Evolutionary conservation across 805 yeast species (phyloP), one percentile per base, ranked within the genome.

Genomic region (Teunomyces gatunensis): DNA sequence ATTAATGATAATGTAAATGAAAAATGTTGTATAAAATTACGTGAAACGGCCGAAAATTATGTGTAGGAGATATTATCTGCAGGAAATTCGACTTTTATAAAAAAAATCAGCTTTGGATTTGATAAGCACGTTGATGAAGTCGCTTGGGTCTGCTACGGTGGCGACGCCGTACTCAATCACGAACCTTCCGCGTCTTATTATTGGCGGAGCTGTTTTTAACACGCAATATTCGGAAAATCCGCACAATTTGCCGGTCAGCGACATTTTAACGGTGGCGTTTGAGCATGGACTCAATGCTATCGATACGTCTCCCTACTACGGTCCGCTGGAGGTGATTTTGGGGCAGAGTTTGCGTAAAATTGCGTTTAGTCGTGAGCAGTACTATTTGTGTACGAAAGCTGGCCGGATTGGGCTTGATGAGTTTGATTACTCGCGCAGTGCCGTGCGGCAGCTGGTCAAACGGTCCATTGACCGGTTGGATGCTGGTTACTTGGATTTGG

Each of bases 221-320:
- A 74, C 80, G 18, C 95, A 86, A 60, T 91, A 89, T 72, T 80
- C 85, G 51, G 80, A 74, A 9, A 78, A 87, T 56, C 96, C 96
- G 0, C 71, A 73, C 30, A 57, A 68, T 0, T 54, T 88, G 36
- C 85, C 89, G 1, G 74, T 83, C 9, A 70, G 67, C 9, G 81
- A 79, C 0, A 77, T 91, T 43, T 54, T 91, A 17, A 60, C 69
- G 42, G 57, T 63, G 11, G 94, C 91, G 0, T 84, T 91, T 56
- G 66, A 71, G 17, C 60, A 73, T 21, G 97, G 97, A 0, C 70
- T 89, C 50, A 77, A 75, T 40, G 94, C 96, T 1, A 73, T 91
- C 32, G 97, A 91, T 60, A 89, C 97, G 0, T 87, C 97, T 0
- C 97, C 97, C 3, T 90, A 88, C 67, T 91, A 91, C 61, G 97